phyloP scores from a whole-genome alignment of 768 basidiomycete species.

The Cyclocybe aegerita region DNA sequence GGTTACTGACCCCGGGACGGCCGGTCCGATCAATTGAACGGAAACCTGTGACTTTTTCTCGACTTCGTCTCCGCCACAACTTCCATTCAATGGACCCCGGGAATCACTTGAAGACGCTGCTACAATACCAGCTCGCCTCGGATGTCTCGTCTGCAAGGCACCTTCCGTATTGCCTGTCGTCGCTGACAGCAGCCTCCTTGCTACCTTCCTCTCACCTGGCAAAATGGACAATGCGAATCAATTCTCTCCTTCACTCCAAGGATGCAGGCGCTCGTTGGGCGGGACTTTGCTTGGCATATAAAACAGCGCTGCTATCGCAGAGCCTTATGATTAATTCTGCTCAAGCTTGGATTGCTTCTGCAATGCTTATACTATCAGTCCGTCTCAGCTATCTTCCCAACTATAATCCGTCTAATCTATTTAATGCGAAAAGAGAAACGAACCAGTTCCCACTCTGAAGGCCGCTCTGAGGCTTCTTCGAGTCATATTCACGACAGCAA shows the following conservation, averaged over 20 bases:
- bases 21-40: too few species aligned
- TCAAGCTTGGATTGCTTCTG: slow-evolving; percentile 67
- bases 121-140: slow-evolving; percentile 72
- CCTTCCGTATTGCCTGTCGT: slow-evolving; percentile 56
- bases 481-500: slow-evolving; percentile 58
- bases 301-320: slow-evolving; percentile 59
- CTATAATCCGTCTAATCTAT: slow-evolving; percentile 13
- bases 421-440: slow-evolving; percentile 58
- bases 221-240: slow-evolving; percentile 77
- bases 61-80: slow-evolving; percentile 5
- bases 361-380: slow-evolving; percentile 69
- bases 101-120: slow-evolving; percentile 59
- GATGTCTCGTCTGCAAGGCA: slow-evolving; percentile 61
- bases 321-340: slow-evolving; percentile 66
- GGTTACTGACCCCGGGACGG: too few species aligned
- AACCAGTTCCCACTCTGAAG: slow-evolving; percentile 57
- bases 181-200: slow-evolving; percentile 54
- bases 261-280: slow-evolving; percentile 79
- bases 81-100: slow-evolving; percentile 38
- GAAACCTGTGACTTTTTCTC: neutral
- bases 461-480: slow-evolving; percentile 65
- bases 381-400: slow-evolving; percentile 33
- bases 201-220: slow-evolving; percentile 61
- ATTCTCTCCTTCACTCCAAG: slow-evolving; percentile 75
- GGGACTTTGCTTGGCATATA: slow-evolving; percentile 72